Conservation (phyloP, 2,329 filamentous ascomycete genomes). For the Diaporthe ampelina region DNA sequence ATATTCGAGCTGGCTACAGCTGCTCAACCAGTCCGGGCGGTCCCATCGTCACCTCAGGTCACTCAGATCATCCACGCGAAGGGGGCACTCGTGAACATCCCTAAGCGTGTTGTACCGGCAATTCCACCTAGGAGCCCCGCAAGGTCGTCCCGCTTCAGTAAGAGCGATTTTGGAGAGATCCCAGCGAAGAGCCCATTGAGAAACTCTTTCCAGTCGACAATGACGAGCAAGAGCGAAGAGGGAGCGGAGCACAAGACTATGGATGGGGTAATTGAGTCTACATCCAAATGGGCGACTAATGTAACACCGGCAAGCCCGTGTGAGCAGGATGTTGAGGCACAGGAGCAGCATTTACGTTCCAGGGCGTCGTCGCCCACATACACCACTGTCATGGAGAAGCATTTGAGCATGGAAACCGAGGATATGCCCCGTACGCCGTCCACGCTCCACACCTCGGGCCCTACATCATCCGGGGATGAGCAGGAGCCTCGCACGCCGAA, state of each 20-base stretch:
- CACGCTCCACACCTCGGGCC: slow-evolving; percentile 42
- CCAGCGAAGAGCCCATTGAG: slow-evolving; percentile 64
- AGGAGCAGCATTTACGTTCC: slow-evolving; percentile 34
- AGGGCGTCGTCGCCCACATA: slow-evolving; percentile 46
- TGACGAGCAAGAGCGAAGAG: slow-evolving; percentile 39
- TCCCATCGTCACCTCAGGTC: slow-evolving; percentile 73
- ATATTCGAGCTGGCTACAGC: slow-evolving; percentile 76
- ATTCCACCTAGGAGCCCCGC: slow-evolving; percentile 84
- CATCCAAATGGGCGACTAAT: slow-evolving; percentile 22
- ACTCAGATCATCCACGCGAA: slow-evolving; percentile 79
- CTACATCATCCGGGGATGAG: slow-evolving; percentile 46
- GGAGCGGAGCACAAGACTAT: slow-evolving; percentile 35
- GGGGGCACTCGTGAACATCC: slow-evolving; percentile 86
- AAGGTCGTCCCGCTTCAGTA: slow-evolving; percentile 66
- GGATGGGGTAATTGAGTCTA: slow-evolving; percentile 35
- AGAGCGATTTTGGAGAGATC: slow-evolving; percentile 74
- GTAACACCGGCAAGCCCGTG: slow-evolving; percentile 39
- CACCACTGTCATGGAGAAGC: slow-evolving; percentile 46
- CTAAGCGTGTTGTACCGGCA: slow-evolving; percentile 82
- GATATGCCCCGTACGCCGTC: slow-evolving; percentile 42
- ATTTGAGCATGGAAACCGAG: slow-evolving; percentile 40
- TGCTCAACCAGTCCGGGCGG: slow-evolving; percentile 69
- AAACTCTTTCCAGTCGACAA: slow-evolving; percentile 59
- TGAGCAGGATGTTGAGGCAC: slow-evolving; percentile 35
- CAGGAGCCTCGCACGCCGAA: slow-evolving; percentile 48